Conservation (phyloP, 805 yeast species). For the Tetrapisispora phaffii region DNA sequence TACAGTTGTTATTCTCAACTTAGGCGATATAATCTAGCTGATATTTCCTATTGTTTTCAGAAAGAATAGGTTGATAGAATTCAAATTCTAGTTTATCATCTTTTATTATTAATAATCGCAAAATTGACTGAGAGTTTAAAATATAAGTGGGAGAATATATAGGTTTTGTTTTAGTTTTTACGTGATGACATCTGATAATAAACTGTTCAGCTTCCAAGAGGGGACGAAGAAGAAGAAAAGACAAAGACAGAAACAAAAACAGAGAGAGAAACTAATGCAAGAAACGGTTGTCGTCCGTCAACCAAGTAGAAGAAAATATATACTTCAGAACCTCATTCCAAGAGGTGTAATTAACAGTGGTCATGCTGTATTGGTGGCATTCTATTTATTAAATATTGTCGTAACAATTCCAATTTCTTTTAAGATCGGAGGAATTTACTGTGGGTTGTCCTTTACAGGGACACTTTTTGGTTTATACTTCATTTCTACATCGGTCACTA, state of each 20-base stretch:
- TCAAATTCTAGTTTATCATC: too few relatives aligned
- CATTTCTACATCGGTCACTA: conserved; percentile 59
- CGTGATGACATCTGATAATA: neutral
- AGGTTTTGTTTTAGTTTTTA: neutral
- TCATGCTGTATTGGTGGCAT: conserved; percentile 37
- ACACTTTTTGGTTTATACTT: conserved; percentile 66
- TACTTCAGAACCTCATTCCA: neutral
- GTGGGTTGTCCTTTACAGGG: conserved; percentile 78
- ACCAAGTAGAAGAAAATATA: neutral
- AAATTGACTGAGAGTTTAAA: too few relatives aligned
- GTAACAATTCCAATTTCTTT: conserved; percentile 87
- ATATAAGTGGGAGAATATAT: neutral
- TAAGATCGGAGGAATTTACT: conserved; percentile 82
- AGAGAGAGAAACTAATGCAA: neutral
- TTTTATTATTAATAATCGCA: too few relatives aligned
- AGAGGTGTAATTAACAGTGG: conserved; percentile 15
- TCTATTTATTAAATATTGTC: conserved; percentile 60
- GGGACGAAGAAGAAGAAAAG: neutral
- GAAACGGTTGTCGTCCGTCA: neutral
- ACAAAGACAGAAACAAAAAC: neutral
- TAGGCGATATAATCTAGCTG: too few relatives aligned
- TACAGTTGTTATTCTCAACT: too few relatives aligned
- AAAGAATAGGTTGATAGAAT: too few relatives aligned
- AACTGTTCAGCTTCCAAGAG: neutral
- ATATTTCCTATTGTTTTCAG: too few relatives aligned